Evolutionary conservation across 768 basidiomycete genomes (phyloP), one percentile per base, ranked within the genome.

Genomic region (Russula virescens): DNA sequence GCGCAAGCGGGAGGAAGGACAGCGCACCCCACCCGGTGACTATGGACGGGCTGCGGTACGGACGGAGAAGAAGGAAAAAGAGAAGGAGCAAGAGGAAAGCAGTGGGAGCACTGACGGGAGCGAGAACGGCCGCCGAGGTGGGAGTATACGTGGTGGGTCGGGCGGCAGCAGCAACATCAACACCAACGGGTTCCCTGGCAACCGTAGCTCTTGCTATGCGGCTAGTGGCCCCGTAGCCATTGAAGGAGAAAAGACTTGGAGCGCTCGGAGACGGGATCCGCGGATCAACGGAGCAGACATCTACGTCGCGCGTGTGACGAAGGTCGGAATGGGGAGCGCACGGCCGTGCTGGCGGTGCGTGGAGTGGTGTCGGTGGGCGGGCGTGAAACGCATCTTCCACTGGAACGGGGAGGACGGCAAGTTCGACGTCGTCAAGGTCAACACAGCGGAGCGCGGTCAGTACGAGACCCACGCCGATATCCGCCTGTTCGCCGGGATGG

Each of bases 341-440:
- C 76, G 75, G 69, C 83, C 82, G 38, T 83, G 82, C 68, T 82
- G 81, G 79, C 72, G 82, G 47, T 83, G 83, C 60, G 61, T 84
- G 35, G 77, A 80, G 58, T 84, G 81, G 81, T 83, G 80, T 66
- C 72, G 73, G 48, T 84, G 82, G 82, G 80, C 81, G 23, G 82
- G 82, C 0, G 77, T 84, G 62, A 81, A 78, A 71, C 77, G 82
- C 45, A 77, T 83, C 46, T 84, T 82, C 65, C 79, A 83, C 64
- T 83, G 80, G 78, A 76, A 81, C 58, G 72, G 69, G 8, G 71
- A 68, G 19, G 71, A 68, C 43, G 71, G 71, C 10, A 69, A 68
- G 58, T 77, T 78, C 49, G 75, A 75, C 2, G 75, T 80, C 48
- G 71, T 81, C 48, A 82, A 82, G 70, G 80, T 81, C 56, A 77